A percentile compares a stretch with the other conserved stretches of the same genome.
phyloP scores from a whole-genome alignment of 495 filamentous ascomycete species.

The Tetracladium setigerum region DNA sequence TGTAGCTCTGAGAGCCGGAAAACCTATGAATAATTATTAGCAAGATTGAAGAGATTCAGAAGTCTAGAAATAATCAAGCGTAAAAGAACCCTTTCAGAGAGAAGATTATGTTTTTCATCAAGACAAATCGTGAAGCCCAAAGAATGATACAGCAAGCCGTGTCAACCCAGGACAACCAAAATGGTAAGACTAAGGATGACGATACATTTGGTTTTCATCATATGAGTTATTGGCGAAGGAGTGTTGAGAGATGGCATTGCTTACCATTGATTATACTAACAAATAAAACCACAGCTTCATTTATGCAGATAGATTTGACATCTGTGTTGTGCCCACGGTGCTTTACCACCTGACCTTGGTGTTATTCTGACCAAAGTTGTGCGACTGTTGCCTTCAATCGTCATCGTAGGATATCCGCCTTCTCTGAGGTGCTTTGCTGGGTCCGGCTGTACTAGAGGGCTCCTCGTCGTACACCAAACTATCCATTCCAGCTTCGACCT shows the following conservation, averaged over 20 bases:
- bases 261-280: not conserved
- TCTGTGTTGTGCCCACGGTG: no score
- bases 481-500: slow-evolving; percentile 42
- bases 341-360: not conserved
- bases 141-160: slow-evolving; percentile 13
- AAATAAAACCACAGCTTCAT: no score
- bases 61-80: no score
- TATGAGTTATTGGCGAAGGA: slow-evolving; percentile 10
- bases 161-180: slow-evolving; percentile 14
- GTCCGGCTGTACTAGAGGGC: slow-evolving; percentile 14
- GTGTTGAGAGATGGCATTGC: not conserved
- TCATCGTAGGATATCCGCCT: slow-evolving; percentile 44
- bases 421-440: slow-evolving; percentile 27
- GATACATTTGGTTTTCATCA: slow-evolving; percentile 57
- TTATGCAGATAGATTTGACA: no score
- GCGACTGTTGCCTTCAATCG: slow-evolving; percentile 12
- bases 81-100: slow-evolving; percentile 44
- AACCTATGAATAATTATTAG: not conserved
- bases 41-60: not conserved
- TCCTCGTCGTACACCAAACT: slow-evolving; percentile 45
- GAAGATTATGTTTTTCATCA: slow-evolving; percentile 54
- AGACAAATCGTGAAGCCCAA: slow-evolving; percentile 20
- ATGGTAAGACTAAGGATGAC: slow-evolving; percentile 60
- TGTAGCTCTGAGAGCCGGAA: not conserved
- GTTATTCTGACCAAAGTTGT: not conserved